Percentiles rank a stretch among this genome's conserved stretches.
These are phyloP conservation scores for Xanthoconium separans DNA, from an alignment of 1,284 basidiomycete genomes.

Conservation along the genomic window DNA sequence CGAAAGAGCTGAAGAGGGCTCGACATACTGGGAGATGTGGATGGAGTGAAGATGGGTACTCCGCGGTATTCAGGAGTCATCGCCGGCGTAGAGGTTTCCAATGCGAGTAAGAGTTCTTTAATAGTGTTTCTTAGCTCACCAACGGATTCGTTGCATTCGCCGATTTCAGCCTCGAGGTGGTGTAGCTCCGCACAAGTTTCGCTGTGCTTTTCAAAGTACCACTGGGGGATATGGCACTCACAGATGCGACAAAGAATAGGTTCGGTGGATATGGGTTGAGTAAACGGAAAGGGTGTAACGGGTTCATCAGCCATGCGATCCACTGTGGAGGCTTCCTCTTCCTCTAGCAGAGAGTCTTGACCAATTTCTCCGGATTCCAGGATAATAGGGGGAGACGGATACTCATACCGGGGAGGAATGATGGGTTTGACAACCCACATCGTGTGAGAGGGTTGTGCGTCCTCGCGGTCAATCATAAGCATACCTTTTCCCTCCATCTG, in stretches of 20 bases:
- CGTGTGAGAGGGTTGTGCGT: constrained; percentile 87
- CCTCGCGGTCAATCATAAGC: constrained; percentile 93
- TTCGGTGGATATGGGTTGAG: constrained; percentile 75
- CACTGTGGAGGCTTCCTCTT: constrained; percentile 25
- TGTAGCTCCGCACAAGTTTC: constrained; percentile 98
- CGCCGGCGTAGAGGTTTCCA: constrained; percentile 64
- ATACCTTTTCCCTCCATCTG: constrained; percentile 98
- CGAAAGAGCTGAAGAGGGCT: constrained; percentile 75
- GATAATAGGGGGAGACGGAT: constrained; percentile 55
- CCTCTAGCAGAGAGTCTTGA: constrained; percentile 43
- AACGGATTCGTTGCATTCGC: constrained; percentile 91
- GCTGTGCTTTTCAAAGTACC: constrained; percentile 99
- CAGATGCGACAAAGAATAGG: constrained; percentile 98
- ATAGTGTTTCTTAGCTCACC: constrained; percentile 83
- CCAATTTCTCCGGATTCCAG: constrained; percentile 56
- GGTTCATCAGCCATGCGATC: constrained; percentile 43
- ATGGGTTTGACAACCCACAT: constrained; percentile 99
- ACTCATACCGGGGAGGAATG: constrained; percentile 62
- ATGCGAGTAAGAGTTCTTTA: constrained; percentile 63
- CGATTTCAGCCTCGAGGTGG: constrained; percentile 93
- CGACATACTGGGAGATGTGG: constrained; percentile 62
- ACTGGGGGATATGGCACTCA: constrained; percentile 94
- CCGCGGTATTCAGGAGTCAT: constrained; percentile 81
- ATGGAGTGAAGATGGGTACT: constrained; percentile 76
- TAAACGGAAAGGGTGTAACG: constrained; percentile 68